Percentiles rank a stretch among this genome's conserved stretches.
Evolutionary conservation across 2,329 filamentous ascomycete genomes (phyloP).

Genomic region (Calonectria fujianensis): DNA sequence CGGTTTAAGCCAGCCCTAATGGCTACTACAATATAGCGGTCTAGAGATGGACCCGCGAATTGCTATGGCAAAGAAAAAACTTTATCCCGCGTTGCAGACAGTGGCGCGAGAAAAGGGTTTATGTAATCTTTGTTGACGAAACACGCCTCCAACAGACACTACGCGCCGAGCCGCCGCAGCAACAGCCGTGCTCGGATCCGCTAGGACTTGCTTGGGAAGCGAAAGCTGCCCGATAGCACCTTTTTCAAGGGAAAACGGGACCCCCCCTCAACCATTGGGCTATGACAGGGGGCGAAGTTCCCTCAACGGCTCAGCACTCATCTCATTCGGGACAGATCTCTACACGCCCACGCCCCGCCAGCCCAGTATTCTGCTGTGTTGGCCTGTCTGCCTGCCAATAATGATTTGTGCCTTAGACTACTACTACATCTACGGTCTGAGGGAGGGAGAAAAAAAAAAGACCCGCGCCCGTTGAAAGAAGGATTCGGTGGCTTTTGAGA

Average conservation of each 20-base stretch:
- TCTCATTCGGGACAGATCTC: neutral
- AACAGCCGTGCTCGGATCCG: neutral
- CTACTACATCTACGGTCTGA: neutral
- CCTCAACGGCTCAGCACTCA: neutral
- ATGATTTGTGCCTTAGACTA: neutral
- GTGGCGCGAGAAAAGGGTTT: neutral
- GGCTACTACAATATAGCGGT: neutral
- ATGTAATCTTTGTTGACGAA: neutral
- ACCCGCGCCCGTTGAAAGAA: neutral
- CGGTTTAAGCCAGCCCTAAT: neutral
- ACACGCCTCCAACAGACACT: neutral
- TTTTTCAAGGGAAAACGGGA: neutral
- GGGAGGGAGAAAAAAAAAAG: neutral
- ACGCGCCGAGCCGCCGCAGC: neutral
- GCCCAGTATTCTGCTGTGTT: conserved; percentile 1
- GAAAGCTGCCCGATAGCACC: conserved; percentile 1
- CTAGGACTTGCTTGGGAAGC: neutral
- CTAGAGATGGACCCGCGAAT: too few species aligned
- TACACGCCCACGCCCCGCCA: conserved; percentile 1
- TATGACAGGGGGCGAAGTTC: neutral
- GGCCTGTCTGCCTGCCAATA: neutral
- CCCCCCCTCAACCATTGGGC: neutral
- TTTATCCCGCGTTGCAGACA: neutral
- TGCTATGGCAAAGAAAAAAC: neutral
- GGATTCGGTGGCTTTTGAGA: neutral